A percentile compares a stretch with the other conserved stretches of the same genome.
phyloP scores from a whole-genome alignment of 495 filamentous ascomycete species.

The Lepraria neglecta region DNA sequence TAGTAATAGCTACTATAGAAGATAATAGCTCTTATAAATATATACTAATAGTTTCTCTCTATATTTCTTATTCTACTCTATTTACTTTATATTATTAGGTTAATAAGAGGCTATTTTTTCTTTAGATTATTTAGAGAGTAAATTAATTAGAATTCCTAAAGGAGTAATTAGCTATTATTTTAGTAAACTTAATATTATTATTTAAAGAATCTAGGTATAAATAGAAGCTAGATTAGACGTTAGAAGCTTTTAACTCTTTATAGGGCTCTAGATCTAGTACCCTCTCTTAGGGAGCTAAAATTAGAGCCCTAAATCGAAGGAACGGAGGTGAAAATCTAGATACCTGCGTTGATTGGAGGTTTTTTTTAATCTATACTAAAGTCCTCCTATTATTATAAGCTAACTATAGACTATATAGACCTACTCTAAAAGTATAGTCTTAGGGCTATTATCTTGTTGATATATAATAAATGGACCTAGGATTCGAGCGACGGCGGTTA shows the following conservation, averaged over 20 bases:
- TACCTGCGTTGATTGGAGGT: conserved; percentile 1
- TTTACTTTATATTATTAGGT: conserved; percentile 23
- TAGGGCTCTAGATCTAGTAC: conserved; percentile 7
- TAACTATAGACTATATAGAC: conserved; percentile 2
- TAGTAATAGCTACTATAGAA: conserved; percentile 8
- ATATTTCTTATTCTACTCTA: conserved; percentile 22
- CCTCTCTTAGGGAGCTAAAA: conserved; percentile 13
- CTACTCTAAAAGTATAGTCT: conserved; percentile 12
- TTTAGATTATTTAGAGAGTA: conserved; percentile 1
- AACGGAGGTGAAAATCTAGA: conserved; percentile 5
- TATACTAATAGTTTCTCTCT: conserved; percentile 23
- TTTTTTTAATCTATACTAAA: no score
- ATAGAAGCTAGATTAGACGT: no score
- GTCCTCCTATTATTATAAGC: no score
- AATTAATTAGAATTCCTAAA: neutral
- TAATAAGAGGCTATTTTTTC: conserved; percentile 8
- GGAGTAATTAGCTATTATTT: neutral
- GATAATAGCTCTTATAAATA: conserved; percentile 19
- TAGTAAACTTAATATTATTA: neutral
- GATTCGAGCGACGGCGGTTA: no score
- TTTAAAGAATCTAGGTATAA: no score
- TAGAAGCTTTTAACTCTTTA: conserved; percentile 8
- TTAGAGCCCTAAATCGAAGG: conserved; percentile 11
- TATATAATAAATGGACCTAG: no score
- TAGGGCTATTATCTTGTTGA: neutral